Conservation (phyloP, 2,329 filamentous ascomycete genomes). For the Paracoccidioides lutzii region DNA sequence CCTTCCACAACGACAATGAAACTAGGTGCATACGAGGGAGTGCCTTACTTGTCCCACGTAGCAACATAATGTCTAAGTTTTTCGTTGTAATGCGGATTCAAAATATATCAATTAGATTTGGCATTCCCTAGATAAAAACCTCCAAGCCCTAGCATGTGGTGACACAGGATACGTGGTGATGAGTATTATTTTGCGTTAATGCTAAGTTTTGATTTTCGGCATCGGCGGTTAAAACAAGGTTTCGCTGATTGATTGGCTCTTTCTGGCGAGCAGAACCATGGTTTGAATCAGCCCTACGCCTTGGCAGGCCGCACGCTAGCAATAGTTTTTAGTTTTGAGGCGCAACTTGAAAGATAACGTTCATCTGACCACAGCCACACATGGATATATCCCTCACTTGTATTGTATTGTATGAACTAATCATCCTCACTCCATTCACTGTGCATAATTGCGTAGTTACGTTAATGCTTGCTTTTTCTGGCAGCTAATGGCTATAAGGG, state of each 20-base stretch:
- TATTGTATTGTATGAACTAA: too few relatives aligned
- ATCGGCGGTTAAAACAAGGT: neutral
- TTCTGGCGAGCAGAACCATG: neutral
- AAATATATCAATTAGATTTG: too few relatives aligned
- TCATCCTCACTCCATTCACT: too few relatives aligned
- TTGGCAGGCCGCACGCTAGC: neutral
- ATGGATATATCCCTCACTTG: neutral
- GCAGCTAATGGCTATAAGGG: too few relatives aligned
- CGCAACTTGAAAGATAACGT: neutral
- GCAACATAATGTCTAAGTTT: too few relatives aligned
- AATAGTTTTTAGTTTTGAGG: neutral
- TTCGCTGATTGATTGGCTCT: conserved; percentile 1
- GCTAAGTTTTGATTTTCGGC: neutral
- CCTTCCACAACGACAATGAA: too few relatives aligned
- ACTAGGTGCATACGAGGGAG: too few relatives aligned
- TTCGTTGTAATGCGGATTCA: too few relatives aligned
- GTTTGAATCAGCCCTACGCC: conserved; percentile 1
- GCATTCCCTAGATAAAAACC: too few relatives aligned
- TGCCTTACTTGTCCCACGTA: too few relatives aligned
- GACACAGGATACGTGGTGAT: neutral
- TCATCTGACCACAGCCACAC: neutral
- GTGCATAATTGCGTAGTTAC: too few relatives aligned
- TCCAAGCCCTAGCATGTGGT: neutral
- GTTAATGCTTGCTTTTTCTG: too few relatives aligned
- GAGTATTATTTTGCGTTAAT: neutral